Conservation (phyloP, 148 eudicot genomes). For the Fallopia convolvulus region DNA sequence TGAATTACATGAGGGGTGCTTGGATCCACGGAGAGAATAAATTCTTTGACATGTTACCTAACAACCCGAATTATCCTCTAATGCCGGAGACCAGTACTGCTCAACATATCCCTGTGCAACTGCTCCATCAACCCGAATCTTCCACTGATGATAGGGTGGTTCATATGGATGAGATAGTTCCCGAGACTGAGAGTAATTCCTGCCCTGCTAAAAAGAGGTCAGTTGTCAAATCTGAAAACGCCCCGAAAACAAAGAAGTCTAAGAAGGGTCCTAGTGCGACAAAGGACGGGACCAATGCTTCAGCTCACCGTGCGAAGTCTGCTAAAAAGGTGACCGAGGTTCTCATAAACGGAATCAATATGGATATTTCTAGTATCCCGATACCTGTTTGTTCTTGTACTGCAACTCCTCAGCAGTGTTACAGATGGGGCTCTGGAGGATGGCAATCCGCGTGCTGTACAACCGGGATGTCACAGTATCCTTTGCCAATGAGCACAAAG, state of each 20-base stretch:
- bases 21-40: slow-evolving; percentile 28
- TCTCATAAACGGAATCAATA: slow-evolving; percentile 37
- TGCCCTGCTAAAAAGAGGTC: slow-evolving; percentile 32
- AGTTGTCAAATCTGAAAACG: slow-evolving; percentile 31
- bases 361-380: slow-evolving; percentile 45
- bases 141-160: slow-evolving; percentile 33
- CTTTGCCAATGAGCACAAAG: slow-evolving; percentile 43
- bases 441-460: slow-evolving; percentile 51
- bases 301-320: slow-evolving; percentile 32
- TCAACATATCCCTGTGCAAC: slow-evolving; percentile 29
- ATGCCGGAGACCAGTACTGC: slow-evolving; percentile 24
- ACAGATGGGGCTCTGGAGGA: slow-evolving; percentile 47
- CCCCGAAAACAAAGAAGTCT: slow-evolving; percentile 30
- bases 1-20: slow-evolving; percentile 29
- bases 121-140: slow-evolving; percentile 34
- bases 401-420: slow-evolving; percentile 35
- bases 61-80: slow-evolving; percentile 21
- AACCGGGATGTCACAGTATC: slow-evolving; percentile 41
- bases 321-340: slow-evolving; percentile 40
- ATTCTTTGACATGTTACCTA: slow-evolving; percentile 26
- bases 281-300: slow-evolving; percentile 32
- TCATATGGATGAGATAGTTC: slow-evolving; percentile 21
- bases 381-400: slow-evolving; percentile 48
- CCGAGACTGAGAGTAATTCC: slow-evolving; percentile 16
- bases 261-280: slow-evolving; percentile 31